Conservation (phyloP, 1,284 basidiomycete species). For the Apiotrichum akiyoshidainum region DNA sequence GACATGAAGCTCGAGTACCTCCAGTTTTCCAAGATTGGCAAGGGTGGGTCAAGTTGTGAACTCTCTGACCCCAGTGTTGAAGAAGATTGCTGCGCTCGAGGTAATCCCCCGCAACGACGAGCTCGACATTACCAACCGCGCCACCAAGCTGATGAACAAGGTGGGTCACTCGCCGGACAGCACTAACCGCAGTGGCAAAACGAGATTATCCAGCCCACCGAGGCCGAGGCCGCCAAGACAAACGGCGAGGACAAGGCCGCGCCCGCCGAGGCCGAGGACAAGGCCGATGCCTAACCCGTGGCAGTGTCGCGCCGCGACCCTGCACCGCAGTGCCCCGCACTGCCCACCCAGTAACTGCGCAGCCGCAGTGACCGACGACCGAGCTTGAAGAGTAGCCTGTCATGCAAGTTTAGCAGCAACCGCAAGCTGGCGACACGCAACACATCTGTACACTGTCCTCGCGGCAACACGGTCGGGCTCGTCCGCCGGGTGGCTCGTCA, state of each 20-base stretch:
- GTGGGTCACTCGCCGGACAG: conserved; percentile 22
- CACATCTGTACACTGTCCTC: too few relatives aligned
- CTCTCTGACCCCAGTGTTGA: conserved; percentile 65
- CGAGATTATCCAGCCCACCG: conserved; percentile 24
- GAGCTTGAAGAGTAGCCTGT: conserved; percentile 9
- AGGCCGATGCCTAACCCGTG: conserved; percentile 17
- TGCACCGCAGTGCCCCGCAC: background rate
- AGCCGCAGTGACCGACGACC: conserved; percentile 1
- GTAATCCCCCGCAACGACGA: conserved; percentile 77
- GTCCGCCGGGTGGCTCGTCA: too few relatives aligned
- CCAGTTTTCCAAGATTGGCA: conserved; percentile 92
- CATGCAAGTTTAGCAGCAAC: conserved; percentile 7
- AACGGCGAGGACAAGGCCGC: conserved; percentile 56
- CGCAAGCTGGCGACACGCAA: background rate
- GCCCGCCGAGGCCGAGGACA: conserved; percentile 9
- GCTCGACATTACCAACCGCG: conserved; percentile 77
- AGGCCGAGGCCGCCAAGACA: conserved; percentile 23
- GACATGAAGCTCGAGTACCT: conserved; percentile 81
- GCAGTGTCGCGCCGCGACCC: too few relatives aligned
- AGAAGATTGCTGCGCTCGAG: conserved; percentile 74
- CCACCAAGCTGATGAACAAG: conserved; percentile 53
- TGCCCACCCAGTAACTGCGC: conserved; percentile 1
- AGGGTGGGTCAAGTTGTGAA: conserved; percentile 51
- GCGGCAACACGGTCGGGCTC: too few relatives aligned
- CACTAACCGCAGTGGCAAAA: conserved; percentile 3